phyloP scores from a whole-genome alignment of 345 rosid species.

The Populus davidiana region DNA sequence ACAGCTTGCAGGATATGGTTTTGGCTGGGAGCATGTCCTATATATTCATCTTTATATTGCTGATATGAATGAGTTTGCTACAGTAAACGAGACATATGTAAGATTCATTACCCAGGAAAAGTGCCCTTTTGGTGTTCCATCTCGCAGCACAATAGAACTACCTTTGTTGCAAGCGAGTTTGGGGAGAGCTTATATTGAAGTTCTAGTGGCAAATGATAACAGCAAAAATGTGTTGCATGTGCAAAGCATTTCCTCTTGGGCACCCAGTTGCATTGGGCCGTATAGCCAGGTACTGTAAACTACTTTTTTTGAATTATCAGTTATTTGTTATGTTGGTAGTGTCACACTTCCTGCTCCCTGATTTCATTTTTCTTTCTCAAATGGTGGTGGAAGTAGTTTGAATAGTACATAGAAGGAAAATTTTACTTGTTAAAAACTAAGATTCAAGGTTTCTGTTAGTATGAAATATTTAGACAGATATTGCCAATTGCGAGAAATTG shows the following conservation, averaged over 20 bases:
- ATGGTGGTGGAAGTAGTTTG: not conserved
- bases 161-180: constrained; percentile 68
- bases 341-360: not conserved
- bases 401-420: not conserved
- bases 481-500: not conserved
- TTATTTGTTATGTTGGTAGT: not conserved
- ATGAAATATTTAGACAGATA: not conserved
- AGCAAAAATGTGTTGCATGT: constrained; percentile 92
- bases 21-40: constrained; percentile 75
- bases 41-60: constrained; percentile 87
- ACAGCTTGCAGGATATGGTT: constrained; percentile 50
- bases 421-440: not conserved
- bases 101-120: constrained; percentile 81
- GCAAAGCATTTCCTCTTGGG: constrained; percentile 95
- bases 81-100: constrained; percentile 83
- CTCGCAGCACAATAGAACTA: constrained; percentile 90
- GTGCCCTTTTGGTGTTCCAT: constrained; percentile 95
- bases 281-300: constrained; percentile 73
- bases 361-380: not conserved
- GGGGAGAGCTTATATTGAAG: constrained; percentile 80
- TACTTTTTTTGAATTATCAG: not conserved
- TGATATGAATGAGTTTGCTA: constrained; percentile 74
- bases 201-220: constrained; percentile 61
- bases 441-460: not conserved
- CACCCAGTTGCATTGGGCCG: constrained; percentile 99